Percentiles rank a stretch among this genome's conserved stretches.
Conservation (phyloP, 306 rosid genomes). For the Cucurbita maxima region DNA sequence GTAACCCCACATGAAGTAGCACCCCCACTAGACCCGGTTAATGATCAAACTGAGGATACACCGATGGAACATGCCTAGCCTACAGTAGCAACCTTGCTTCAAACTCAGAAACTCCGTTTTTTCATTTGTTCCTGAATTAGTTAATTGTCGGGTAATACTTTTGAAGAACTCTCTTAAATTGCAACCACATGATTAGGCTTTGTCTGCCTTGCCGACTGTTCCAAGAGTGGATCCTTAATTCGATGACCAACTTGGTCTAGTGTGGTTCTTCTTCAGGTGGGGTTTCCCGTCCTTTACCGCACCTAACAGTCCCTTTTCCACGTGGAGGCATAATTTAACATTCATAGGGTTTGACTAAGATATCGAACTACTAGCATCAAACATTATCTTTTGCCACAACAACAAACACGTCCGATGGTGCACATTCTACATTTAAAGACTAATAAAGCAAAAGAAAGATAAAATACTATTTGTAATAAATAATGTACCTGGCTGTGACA, state of each 20-base stretch:
- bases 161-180: not conserved
- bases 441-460: not conserved
- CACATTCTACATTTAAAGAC: not conserved
- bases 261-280: not conserved
- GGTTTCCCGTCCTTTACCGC: too few species aligned
- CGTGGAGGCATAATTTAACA: not conserved
- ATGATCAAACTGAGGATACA: not conserved
- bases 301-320: not conserved
- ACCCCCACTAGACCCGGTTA: not conserved
- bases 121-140: not conserved
- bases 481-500: not conserved
- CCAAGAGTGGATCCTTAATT: not conserved
- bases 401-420: not conserved
- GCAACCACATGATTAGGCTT: not conserved
- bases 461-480: too few species aligned
- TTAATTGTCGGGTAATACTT: not conserved
- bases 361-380: not conserved
- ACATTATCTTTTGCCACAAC: not conserved
- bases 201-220: not conserved
- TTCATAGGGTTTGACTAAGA: not conserved
- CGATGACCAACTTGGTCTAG: not conserved
- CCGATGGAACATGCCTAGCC: not conserved
- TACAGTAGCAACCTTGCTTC: not conserved
- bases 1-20: not conserved
- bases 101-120: too few species aligned